Base-by-base conservation (phyloP, 345 rosid genomes). In the Salix caprea region DNA sequence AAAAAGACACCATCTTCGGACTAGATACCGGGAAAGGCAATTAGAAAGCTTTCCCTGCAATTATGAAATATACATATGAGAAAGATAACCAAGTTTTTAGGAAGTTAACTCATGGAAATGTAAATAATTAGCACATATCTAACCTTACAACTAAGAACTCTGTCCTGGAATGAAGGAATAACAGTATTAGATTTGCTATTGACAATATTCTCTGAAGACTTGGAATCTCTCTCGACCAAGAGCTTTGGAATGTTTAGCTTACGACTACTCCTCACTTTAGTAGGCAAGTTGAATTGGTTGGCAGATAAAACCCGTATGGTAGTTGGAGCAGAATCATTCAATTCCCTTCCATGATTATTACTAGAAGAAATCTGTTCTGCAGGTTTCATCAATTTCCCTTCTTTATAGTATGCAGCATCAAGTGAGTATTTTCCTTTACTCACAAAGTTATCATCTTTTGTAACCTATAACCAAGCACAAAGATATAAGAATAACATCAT, bases 1-100 rank as follows among this genome's bases (percentile, higher is more conserved):
- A 79, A 87, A 94, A 70, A 83, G 81, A 83, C 97, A 96, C 96
- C 97, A 90, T 83, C 91, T 90, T 82, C 96, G 88, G n/a, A 90
- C 91, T 79, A 86, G 77, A 76, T 83, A 76, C 74, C 87, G 85
- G 36, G 94, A 87, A 67, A 96, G 82, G 84, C 85, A 94, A 77
- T 85, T 81, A 65, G 85, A 84, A 71, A 94, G 86, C 83, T 83
- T 88, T 84, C 92, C 92, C 98, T 93, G 92, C 60, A 86, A 83
- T 73, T 70, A 78, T 74, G 70, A 78, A 58, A 80, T 30, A 78
- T 10, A 79, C 19, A 70, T 39, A 62, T 32, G 68, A 65, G 60
- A 70, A 71, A 73, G 23, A 52, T 78, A 81, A 77, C 72, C 42
- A 60, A 75, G 78, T 46, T 58, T 30, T 34, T 71, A 72, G 80